A percentile compares a stretch with the other conserved stretches of the same genome.
These are phyloP conservation scores for Telopea speciosissima DNA, from an alignment of 177 flowering plant genomes.

Conservation along the genomic window DNA sequence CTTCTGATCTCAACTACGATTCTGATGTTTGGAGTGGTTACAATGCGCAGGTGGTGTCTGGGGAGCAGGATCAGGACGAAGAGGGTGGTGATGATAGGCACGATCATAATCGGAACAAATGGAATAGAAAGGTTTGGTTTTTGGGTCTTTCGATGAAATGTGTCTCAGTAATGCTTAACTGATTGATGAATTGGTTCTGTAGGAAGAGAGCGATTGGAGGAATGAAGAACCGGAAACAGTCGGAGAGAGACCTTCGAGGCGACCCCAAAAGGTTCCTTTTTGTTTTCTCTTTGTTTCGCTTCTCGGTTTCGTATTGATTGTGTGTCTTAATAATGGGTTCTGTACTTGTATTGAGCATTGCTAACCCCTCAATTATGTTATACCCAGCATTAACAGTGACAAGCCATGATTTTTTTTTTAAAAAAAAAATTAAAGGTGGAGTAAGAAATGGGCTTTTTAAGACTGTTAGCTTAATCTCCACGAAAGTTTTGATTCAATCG, in stretches of 20 bases:
- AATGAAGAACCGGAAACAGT: slow-evolving; percentile 28
- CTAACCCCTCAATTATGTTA: background rate
- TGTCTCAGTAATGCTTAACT: background rate
- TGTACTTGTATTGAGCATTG: background rate
- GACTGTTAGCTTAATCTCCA: too few relatives aligned
- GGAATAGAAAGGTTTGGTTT: slow-evolving; percentile 25
- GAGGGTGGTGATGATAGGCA: slow-evolving; percentile 5
- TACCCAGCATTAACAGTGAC: too few relatives aligned
- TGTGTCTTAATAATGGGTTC: background rate
- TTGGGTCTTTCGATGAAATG: background rate
- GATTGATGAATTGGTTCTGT: slow-evolving; percentile 9
- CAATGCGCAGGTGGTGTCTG: slow-evolving; percentile 54
- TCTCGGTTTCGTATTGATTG: background rate
- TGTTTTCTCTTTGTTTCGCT: background rate
- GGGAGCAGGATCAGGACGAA: slow-evolving; percentile 37
- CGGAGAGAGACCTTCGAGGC: slow-evolving; percentile 31
- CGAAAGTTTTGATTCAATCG: too few relatives aligned
- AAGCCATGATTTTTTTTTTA: too few relatives aligned
- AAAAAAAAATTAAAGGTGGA: too few relatives aligned
- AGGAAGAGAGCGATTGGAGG: slow-evolving; percentile 27
- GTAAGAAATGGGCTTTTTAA: too few relatives aligned
- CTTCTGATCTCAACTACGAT: background rate
- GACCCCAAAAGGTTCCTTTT: slow-evolving; percentile 36
- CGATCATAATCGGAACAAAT: slow-evolving; percentile 8
- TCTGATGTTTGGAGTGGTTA: background rate